Evolutionary conservation across 768 basidiomycete species (phyloP).

Genomic region (Strobilomyces dryophilus): DNA sequence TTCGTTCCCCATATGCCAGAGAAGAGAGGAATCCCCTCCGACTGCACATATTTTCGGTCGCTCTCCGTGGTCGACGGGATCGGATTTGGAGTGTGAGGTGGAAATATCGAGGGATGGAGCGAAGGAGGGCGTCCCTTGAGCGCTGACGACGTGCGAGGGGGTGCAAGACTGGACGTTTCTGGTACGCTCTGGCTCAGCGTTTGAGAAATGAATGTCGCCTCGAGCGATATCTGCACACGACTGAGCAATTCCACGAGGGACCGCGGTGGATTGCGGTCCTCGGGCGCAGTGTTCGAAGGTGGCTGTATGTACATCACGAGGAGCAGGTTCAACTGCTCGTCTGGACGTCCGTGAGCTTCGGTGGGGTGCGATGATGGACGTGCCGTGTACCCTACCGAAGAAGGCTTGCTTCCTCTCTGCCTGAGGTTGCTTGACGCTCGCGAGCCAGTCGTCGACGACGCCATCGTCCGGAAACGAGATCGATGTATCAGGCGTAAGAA

Average conservation of each 20-base stretch:
- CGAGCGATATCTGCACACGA: slow-evolving; percentile 73
- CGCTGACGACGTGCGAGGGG: slow-evolving; percentile 52
- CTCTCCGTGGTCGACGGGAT: slow-evolving; percentile 67
- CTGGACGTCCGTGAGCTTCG: slow-evolving; percentile 32
- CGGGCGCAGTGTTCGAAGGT: slow-evolving; percentile 24
- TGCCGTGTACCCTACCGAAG: slow-evolving; percentile 54
- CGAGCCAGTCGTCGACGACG: slow-evolving; percentile 53
- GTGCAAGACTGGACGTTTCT: slow-evolving; percentile 37
- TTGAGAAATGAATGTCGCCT: slow-evolving; percentile 74
- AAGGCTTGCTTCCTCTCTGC: slow-evolving; percentile 64
- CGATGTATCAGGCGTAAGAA: slow-evolving; percentile 63
- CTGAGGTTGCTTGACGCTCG: slow-evolving; percentile 36
- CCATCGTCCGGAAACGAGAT: slow-evolving; percentile 52
- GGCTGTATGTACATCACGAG: slow-evolving; percentile 36
- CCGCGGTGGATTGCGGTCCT: slow-evolving; percentile 27
- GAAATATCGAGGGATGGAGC: slow-evolving; percentile 64
- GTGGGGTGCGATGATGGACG: slow-evolving; percentile 3
- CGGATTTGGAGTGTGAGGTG: slow-evolving; percentile 82
- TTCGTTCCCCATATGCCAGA: slow-evolving; percentile 72
- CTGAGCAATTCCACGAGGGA: slow-evolving; percentile 56
- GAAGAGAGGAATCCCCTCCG: slow-evolving; percentile 72
- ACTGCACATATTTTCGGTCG: slow-evolving; percentile 72
- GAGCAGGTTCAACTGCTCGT: slow-evolving; percentile 52
- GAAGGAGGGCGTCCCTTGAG: slow-evolving; percentile 32
- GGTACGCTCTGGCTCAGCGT: slow-evolving; percentile 35